Base-by-base conservation (phyloP, 495 filamentous ascomycete species). In the Talaromyces ruber region DNA sequence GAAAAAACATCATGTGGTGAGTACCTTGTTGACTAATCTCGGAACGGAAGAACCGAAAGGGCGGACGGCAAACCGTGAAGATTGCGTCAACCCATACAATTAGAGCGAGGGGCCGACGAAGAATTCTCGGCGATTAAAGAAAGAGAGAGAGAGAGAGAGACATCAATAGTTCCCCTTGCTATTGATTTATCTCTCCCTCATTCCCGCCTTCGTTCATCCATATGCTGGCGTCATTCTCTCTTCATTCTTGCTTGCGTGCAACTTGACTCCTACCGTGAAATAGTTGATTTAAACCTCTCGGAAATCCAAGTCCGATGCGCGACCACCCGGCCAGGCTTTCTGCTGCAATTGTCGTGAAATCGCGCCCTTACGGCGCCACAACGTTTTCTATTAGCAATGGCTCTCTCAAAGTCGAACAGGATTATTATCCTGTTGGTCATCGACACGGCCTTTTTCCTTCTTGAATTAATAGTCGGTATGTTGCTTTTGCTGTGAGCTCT, bases 341-440 rank as follows among this genome's bases (percentile, higher is more conserved):
- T 34, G 26, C 14, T 57, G 22, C 59, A 28, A 32, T 51, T 11
- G 26, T 18, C 24, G 59, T 22, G 26, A 45, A 26, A 18, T 28
- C 21, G 32, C 22, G 37, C 25, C 24, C 32, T 28, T 22, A 45
- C 22, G 39, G 43, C 16, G 12, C 37, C 22, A 26, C 34, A 30
- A 9, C 21, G 2, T 24, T 26, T 54, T 22, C 12, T 14, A 51
- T 5, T 14, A 47, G 26, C 59, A 22, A 97, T 98, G 95, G 91
- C 81, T 60, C 88, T 92, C 78, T 96, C 93, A 60, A 98, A 98
- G 72, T 90, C 90, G 51, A 89, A 86, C 65, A 85, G 94, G 78
- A 98, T 98, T 70, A 81, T 88, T 66, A 88, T 97, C 74, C 88
- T 98, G 76, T 83, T 98, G 71, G 90, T 78, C 57, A 96, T 98